phyloP scores from a whole-genome alignment of 169 alveolate species.

The Plasmodium yoelii region DNA sequence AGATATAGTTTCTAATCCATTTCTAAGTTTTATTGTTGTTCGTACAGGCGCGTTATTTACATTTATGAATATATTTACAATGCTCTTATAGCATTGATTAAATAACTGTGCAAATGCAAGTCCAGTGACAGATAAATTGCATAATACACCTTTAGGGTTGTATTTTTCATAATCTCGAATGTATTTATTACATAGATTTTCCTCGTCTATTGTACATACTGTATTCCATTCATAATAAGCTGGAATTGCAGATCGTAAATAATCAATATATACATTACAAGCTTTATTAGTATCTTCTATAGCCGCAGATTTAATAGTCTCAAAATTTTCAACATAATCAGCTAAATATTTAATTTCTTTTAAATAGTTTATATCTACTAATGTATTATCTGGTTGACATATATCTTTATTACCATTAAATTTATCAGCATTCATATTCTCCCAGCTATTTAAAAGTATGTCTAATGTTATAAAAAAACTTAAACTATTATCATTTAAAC shows the following conservation, averaged over 20 bases:
- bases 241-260: slow-evolving; percentile 17
- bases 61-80: slow-evolving; percentile 14
- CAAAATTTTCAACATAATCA: slow-evolving; percentile 40
- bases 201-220: slow-evolving; percentile 28
- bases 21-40: slow-evolving; percentile 19
- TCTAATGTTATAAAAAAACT: slow-evolving; percentile 29
- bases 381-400: slow-evolving; percentile 39
- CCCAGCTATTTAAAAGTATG: slow-evolving; percentile 12
- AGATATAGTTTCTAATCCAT: neutral
- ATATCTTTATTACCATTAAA: slow-evolving; percentile 2
- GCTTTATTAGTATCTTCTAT: slow-evolving; percentile 31
- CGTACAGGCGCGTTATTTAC: slow-evolving; percentile 20
- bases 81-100: slow-evolving; percentile 26
- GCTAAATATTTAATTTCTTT: slow-evolving; percentile 32
- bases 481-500: slow-evolving; percentile 4
- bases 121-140: slow-evolving; percentile 37
- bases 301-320: slow-evolving; percentile 27
- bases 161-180: slow-evolving; percentile 18
- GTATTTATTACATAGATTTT: slow-evolving; percentile 28
- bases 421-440: slow-evolving; percentile 7
- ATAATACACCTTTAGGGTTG: slow-evolving; percentile 23
- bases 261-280: slow-evolving; percentile 21
- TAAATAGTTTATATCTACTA: slow-evolving; percentile 40
- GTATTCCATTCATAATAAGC: slow-evolving; percentile 19
- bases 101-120: slow-evolving; percentile 40